Evolutionary conservation across 2,329 filamentous ascomycete species (phyloP).

Genomic region (Pseudogymnoascus verrucosus): DNA sequence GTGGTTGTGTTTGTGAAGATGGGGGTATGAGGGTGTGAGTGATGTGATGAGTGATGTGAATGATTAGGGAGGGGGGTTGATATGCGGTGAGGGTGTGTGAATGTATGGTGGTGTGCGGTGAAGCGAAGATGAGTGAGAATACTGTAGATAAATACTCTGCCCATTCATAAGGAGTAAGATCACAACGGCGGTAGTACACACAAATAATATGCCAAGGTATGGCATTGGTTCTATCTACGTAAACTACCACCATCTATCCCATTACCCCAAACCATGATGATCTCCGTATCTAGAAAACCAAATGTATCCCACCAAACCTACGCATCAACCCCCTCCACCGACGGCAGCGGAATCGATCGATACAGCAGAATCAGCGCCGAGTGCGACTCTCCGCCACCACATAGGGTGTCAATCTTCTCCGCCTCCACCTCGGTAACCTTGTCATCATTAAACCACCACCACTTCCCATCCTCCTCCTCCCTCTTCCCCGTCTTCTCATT

Average conservation of each 20-base stretch:
- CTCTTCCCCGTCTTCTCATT: conserved; percentile 70
- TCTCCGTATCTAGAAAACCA: background rate
- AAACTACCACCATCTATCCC: background rate
- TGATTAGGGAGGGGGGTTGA: too few species aligned
- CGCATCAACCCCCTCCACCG: conserved; percentile 37
- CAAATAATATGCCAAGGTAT: background rate
- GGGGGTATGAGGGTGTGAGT: too few species aligned
- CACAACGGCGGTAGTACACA: background rate
- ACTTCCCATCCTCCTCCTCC: conserved; percentile 80
- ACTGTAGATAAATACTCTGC: too few species aligned
- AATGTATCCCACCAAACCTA: conserved; percentile 1
- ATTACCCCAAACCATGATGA: background rate
- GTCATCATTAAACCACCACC: conserved; percentile 99
- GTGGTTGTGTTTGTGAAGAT: background rate
- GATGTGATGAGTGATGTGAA: too few species aligned
- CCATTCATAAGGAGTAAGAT: too few species aligned
- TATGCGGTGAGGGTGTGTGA: too few species aligned
- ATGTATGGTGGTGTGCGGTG: too few species aligned
- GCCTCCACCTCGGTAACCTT: conserved; percentile 86
- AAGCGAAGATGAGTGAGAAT: too few species aligned
- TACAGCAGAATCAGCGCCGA: conserved; percentile 77
- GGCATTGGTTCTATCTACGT: background rate
- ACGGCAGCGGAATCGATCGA: conserved; percentile 61
- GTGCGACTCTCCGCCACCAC: conserved; percentile 83
- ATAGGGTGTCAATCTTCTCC: conserved; percentile 84